Base-by-base conservation (phyloP, 805 yeast genomes). In the Kodamaea sagamina region DNA sequence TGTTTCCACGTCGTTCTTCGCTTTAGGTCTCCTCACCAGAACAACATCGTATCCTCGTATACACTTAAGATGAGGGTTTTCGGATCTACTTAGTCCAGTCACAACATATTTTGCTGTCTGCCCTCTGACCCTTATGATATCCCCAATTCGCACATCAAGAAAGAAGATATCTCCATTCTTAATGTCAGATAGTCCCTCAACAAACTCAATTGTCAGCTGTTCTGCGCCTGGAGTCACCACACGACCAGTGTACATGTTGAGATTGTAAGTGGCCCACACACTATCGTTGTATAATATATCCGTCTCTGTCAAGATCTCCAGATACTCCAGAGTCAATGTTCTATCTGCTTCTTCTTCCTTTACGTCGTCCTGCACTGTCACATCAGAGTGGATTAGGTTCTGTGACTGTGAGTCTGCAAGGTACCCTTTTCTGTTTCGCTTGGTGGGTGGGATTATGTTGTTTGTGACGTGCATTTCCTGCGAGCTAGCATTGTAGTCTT, bases 21-120 rank as follows among this genome's bases (percentile, higher is more conserved):
- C 43, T 17, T 44, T 51, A 16, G 36, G 53, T 52, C 58, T 48
- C 46, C 54, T 64, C 5, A 71, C 59, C 47, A 64, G 62, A 2
- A 80, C 75, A 0, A 71, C 63, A 53, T 81, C 81, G 52, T 67
- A 83, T 0, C 89, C 89, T 49, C 89, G 64, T 44, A 80, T 67
- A 54, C 89, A 83, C 38, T 69, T 59, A 5, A 82, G 36, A 26
- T 32, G 43, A 2, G 43, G 39, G n/a, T 17, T 32, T 1, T 40
- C 43, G 1, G 43, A 32, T n/a, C 17, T 25, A 6, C 19, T 24
- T 7, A 40, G 32, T 10, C 38, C 38, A 7, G 28, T 16, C 10
- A 83, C 78, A 4, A 47, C 42, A 51, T 69, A 78, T 5, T 56
- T 56, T 1, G 57, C 48, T 6, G 58, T 54, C 1, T 58, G 51